Evolutionary conservation across 2,329 filamentous ascomycete species (phyloP).

Genomic region (Chrysosphaeria jannelii): DNA sequence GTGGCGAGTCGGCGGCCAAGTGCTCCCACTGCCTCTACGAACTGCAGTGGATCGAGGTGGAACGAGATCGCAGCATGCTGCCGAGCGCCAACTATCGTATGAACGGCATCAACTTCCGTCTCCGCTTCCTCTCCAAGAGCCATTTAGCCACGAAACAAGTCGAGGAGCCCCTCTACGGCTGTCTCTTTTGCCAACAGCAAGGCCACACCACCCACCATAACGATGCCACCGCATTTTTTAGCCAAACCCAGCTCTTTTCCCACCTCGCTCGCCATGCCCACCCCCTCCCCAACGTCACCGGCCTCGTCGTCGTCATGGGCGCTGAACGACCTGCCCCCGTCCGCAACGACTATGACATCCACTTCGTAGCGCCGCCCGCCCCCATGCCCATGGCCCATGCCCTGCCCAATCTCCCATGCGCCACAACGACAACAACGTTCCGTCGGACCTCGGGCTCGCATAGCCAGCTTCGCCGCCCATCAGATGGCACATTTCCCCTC

Average conservation of each 20-base stretch:
- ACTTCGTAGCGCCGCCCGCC: slow-evolving; percentile 13
- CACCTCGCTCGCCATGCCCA: slow-evolving; percentile 22
- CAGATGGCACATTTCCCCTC: slow-evolving; percentile 5
- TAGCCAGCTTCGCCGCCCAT: slow-evolving; percentile 10
- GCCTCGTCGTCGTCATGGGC: slow-evolving; percentile 17
- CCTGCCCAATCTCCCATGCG: no score
- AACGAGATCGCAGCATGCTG: slow-evolving; percentile 19
- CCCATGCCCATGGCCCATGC: slow-evolving; percentile 15
- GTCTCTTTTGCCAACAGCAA: slow-evolving; percentile 20
- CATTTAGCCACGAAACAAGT: slow-evolving; percentile 18
- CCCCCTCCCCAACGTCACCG: slow-evolving; percentile 18
- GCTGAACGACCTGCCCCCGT: slow-evolving; percentile 11
- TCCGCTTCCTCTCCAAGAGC: slow-evolving; percentile 24
- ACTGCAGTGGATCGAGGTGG: slow-evolving; percentile 20
- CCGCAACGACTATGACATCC: slow-evolving; percentile 21
- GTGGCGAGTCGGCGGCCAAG: slow-evolving; percentile 15
- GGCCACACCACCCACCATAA: slow-evolving; percentile 20
- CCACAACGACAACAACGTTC: slow-evolving; percentile 15
- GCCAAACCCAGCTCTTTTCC: slow-evolving; percentile 18
- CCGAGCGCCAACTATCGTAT: slow-evolving; percentile 17
- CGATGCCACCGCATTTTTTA: slow-evolving; percentile 26
- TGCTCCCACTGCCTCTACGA: slow-evolving; percentile 23
- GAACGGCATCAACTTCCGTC: slow-evolving; percentile 16
- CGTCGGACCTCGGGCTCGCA: slow-evolving; percentile 16
- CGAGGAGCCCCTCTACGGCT: slow-evolving; percentile 23